Evolutionary conservation across 2,329 filamentous ascomycete genomes (phyloP).

Genomic region (Tolypocladium capitatum): DNA sequence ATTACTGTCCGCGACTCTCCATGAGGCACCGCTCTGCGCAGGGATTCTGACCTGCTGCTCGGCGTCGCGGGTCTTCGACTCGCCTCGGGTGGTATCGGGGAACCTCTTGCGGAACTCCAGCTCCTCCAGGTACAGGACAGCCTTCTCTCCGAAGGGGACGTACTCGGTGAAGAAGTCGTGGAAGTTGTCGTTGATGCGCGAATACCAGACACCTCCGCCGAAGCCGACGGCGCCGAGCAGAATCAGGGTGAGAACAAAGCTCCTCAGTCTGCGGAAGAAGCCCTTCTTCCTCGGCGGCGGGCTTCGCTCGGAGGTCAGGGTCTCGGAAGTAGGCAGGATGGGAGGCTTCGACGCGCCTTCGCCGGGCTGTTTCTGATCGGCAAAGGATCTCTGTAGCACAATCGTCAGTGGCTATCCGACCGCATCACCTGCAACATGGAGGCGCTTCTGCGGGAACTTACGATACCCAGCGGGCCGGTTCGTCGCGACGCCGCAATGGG

Average conservation of each 20-base stretch:
- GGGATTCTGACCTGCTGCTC: constrained; percentile 70
- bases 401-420: not conserved
- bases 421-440: not conserved
- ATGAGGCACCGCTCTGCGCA: constrained; percentile 72
- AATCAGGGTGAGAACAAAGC: constrained; percentile 63
- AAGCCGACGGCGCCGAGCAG: constrained; percentile 69
- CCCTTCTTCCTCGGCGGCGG: constrained; percentile 44
- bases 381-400: constrained; percentile 39
- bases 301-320: constrained; percentile 33
- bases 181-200: constrained; percentile 90
- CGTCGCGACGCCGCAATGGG: constrained; percentile 25
- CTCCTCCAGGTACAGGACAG: constrained; percentile 91
- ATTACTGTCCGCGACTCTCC: constrained; percentile 55
- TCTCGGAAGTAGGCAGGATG: constrained; percentile 41
- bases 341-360: constrained; percentile 34
- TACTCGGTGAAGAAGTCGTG: constrained; percentile 99
- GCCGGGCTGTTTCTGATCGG: constrained; percentile 39
- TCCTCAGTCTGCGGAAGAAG: constrained; percentile 59
- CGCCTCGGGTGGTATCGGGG: constrained; percentile 31
- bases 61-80: constrained; percentile 36
- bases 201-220: constrained; percentile 81
- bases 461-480: constrained; percentile 16
- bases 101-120: constrained; percentile 84
- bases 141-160: constrained; percentile 85
- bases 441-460: constrained; percentile 11